Base-by-base conservation (phyloP, 139 green algal genomes). In the Gonium pectorale region DNA sequence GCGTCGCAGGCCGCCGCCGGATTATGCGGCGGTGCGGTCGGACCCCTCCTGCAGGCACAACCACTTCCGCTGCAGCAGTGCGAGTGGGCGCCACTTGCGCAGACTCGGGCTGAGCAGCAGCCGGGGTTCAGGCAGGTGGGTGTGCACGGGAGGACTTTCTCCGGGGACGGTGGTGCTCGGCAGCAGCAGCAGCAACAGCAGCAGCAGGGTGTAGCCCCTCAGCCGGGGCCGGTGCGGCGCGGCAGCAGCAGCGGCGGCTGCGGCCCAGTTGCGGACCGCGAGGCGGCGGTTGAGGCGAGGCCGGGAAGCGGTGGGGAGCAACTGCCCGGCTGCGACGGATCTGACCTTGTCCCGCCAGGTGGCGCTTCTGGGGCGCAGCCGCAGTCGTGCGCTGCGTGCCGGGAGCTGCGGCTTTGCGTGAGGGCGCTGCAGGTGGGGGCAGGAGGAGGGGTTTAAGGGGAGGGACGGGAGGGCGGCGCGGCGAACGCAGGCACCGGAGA, bases 391-490 rank as follows among this genome's bases (percentile, higher is more conserved):
- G 46, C 31, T 5, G 31, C 3, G 46, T 73, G 59, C 43, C 31
- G 41, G 1, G 59, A 83, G 77, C 77, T 83, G 60, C 59, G 75
- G 31, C 60, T 83, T 41, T 51, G 59, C 21, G 6, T 83, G 13
- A 59, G 75, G 1, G 41, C 63, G 19, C 2, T 72, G 40, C 75
- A 62, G 75, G 75, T 83, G 29, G 7, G 72, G 52, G 74, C 5
- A 24, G 38, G 3, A 13, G 38, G 21, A 5, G 8, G 11, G 38
- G 21, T 37, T 11, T 5, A 54, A 35, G 27, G 21, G 66, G 22
- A 33, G 3, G 29, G 29, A 8, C 7, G 60, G 29, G 7, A 0
- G 29, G 60, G 21, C n/a, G 40, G 40, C 6, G 60, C 6, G 17
- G 24, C 56, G 5, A n/a, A 13, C 24, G 17, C 24, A 26, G 21